Percentiles rank a stretch among this genome's conserved stretches.
phyloP scores from a whole-genome alignment of 2,329 filamentous ascomycete species.

The Hymenoscyphus fructigenus region DNA sequence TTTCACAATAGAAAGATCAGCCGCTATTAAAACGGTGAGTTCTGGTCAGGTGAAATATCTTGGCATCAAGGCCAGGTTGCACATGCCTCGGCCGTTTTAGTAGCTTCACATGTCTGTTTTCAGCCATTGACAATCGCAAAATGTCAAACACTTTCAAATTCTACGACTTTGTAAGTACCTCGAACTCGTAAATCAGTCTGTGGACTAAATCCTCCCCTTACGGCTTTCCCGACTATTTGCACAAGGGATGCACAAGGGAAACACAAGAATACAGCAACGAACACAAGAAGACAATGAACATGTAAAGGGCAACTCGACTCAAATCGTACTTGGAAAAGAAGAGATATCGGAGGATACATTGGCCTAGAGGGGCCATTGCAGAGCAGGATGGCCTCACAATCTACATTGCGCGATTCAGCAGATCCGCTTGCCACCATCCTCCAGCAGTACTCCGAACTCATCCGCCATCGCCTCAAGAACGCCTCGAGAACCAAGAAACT shows the following conservation, averaged over 20 bases:
- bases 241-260: background rate
- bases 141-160: background rate
- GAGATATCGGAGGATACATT: background rate
- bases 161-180: background rate
- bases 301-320: background rate
- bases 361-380: background rate
- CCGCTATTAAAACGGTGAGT: background rate
- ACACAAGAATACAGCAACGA: background rate
- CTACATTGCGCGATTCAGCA: slow-evolving; percentile 71
- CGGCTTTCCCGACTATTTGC: background rate
- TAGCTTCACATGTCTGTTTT: slow-evolving; percentile 7
- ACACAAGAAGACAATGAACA: slow-evolving; percentile 1
- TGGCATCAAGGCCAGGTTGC: slow-evolving; percentile 1
- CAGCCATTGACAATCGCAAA: background rate
- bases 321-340: background rate
- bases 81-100: slow-evolving; percentile 19
- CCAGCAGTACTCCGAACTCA: slow-evolving; percentile 55
- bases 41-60: background rate
- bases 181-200: background rate
- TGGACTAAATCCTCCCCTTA: background rate
- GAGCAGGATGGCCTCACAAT: slow-evolving; percentile 76
- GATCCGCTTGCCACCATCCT: slow-evolving; percentile 66
- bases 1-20: background rate
- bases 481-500: slow-evolving; percentile 72
- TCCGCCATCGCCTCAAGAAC: slow-evolving; percentile 55